These are phyloP conservation scores for Quercus suber DNA, from an alignment of 306 rosid species.

Conservation along the genomic window DNA sequence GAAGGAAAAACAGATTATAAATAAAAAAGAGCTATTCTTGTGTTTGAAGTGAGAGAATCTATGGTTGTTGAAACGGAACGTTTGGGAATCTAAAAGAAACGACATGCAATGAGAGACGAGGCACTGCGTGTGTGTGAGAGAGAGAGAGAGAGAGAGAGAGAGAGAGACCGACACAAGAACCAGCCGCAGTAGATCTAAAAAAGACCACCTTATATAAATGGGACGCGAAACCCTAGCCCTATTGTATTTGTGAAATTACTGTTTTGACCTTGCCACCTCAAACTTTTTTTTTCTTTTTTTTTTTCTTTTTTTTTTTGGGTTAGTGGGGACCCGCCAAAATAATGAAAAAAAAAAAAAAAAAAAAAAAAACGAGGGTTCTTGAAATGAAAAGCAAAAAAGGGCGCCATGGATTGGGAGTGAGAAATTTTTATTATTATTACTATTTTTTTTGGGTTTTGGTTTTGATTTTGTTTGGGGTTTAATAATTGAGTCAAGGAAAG, in stretches of 20 bases:
- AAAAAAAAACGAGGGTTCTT: too few species aligned
- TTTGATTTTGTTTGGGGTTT: too few species aligned
- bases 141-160: constrained; percentile 13
- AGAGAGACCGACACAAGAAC: constrained; percentile 49
- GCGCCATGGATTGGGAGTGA: too few species aligned
- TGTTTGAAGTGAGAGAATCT: background rate
- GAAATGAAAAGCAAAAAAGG: too few species aligned
- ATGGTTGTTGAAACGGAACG: background rate
- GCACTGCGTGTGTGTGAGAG: background rate
- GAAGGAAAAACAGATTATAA: background rate
- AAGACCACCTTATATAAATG: constrained; percentile 43
- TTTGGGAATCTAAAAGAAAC: constrained; percentile 3
- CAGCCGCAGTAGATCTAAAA: constrained; percentile 69
- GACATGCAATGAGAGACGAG: constrained; percentile 24
- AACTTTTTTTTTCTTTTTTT: background rate
- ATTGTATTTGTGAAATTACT: constrained; percentile 13
- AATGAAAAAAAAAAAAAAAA: too few species aligned
- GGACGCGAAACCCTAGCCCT: constrained; percentile 74
- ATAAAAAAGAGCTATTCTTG: background rate
- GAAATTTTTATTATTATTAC: too few species aligned
- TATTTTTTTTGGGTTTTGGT: too few species aligned
- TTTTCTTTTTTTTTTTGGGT: too few species aligned
- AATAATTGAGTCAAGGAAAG: too few species aligned
- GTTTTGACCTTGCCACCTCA: constrained; percentile 25
- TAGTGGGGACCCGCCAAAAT: too few species aligned